Evolutionary conservation across 1,139 yeast species (phyloP).

Genomic region (Pichia sp.): DNA sequence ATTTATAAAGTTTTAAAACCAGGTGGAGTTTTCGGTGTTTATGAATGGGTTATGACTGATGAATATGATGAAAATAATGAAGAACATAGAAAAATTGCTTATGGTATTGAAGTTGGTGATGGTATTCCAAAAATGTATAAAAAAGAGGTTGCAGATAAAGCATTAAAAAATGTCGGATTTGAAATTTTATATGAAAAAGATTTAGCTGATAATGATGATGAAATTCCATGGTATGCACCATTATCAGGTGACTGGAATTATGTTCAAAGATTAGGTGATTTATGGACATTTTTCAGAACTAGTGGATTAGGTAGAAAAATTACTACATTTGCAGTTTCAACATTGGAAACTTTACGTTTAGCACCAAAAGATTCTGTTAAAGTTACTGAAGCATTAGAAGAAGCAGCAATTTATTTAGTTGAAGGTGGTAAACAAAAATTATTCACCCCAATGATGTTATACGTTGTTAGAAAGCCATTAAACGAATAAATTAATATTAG

Average conservation of each 20-base stretch:
- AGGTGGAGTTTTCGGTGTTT: constrained; percentile 95
- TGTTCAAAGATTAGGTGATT: constrained; percentile 71
- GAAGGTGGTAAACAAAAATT: constrained; percentile 85
- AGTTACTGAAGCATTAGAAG: constrained; percentile 90
- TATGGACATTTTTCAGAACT: constrained; percentile 84
- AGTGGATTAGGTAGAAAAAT: constrained; percentile 77
- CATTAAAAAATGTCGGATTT: constrained; percentile 83
- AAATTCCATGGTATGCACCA: constrained; percentile 97
- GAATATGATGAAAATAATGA: constrained; percentile 78
- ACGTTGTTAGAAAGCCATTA: constrained; percentile 72
- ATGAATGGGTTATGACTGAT: constrained; percentile 99
- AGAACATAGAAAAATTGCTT: constrained; percentile 90
- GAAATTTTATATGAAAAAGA: constrained; percentile 70
- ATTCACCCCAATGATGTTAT: constrained; percentile 96
- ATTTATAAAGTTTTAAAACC: constrained; percentile 94
- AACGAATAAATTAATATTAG: not conserved
- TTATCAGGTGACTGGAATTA: constrained; percentile 89
- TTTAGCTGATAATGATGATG: constrained; percentile 76
- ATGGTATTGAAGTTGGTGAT: constrained; percentile 96
- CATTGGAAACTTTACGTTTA: constrained; percentile 74
- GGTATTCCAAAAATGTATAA: constrained; percentile 97
- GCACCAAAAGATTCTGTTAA: constrained; percentile 93
- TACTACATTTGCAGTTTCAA: constrained; percentile 74
- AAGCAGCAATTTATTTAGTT: constrained; percentile 93
- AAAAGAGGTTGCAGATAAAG: constrained; percentile 79